phyloP scores from a whole-genome alignment of 148 eudicot species.

The Cornus florida region DNA sequence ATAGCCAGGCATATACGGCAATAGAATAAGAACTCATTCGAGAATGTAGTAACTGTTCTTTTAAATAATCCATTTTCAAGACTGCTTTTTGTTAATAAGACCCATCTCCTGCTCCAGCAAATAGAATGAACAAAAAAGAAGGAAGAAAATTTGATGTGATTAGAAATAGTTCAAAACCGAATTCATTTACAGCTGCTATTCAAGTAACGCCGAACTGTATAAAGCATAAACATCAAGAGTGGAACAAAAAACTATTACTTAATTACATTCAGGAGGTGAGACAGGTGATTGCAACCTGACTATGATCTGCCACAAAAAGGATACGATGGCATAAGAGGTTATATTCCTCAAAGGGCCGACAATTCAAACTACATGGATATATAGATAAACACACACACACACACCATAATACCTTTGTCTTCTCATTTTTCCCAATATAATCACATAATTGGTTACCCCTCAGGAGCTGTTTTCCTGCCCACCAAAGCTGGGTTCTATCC shows the following conservation, averaged over 20 bases:
- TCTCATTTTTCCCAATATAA: constrained; percentile 20
- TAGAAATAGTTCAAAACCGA: not conserved
- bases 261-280: not conserved
- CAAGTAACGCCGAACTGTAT: not conserved
- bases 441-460: constrained; percentile 14
- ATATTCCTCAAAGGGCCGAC: not conserved
- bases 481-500: constrained; percentile 7
- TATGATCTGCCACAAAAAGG: constrained; percentile 3
- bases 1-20: not conserved
- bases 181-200: not conserved
- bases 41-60: not conserved
- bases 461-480: constrained; percentile 17
- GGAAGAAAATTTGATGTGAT: not conserved
- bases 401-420: constrained; percentile 11
- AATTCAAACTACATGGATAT: not conserved
- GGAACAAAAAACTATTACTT: not conserved
- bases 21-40: not conserved
- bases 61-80: not conserved
- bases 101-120: constrained; percentile 9
- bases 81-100: not conserved
- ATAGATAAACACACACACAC: not conserved
- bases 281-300: constrained; percentile 12
- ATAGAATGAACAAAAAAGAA: not conserved
- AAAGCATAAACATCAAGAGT: not conserved
- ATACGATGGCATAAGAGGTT: not conserved